Conservation (phyloP, 768 basidiomycete genomes). For the Rhodotorula taiwanensis region DNA sequence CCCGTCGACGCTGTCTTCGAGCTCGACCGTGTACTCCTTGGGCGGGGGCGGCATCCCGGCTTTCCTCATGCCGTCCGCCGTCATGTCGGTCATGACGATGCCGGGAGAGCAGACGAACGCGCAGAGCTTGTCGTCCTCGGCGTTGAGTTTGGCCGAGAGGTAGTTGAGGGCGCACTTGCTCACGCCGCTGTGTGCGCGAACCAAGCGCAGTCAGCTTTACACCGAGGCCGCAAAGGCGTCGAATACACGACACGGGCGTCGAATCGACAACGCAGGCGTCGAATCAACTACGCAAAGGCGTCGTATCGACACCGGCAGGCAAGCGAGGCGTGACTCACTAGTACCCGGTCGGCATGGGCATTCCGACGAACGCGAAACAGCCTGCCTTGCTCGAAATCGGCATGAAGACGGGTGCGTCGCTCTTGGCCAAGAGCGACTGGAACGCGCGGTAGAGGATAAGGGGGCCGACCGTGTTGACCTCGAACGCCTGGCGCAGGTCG, state of each 20-base stretch:
- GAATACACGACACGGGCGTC: too few species aligned
- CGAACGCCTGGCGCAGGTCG: too few species aligned
- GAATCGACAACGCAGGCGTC: too few species aligned
- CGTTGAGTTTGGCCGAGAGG: not conserved
- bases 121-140: not conserved
- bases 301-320: too few species aligned
- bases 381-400: not conserved
- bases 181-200: too few species aligned
- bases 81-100: not conserved
- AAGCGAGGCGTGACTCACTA: too few species aligned
- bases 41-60: too few species aligned
- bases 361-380: not conserved
- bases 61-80: not conserved
- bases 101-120: not conserved
- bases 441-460: not conserved
- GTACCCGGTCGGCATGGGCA: too few species aligned
- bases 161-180: not conserved
- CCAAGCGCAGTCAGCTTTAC: too few species aligned
- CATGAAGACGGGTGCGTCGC: not conserved
- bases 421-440: not conserved
- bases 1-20: not conserved
- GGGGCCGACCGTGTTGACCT: not conserved
- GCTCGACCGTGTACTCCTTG: too few species aligned
- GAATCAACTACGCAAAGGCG: too few species aligned
- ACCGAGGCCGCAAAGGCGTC: too few species aligned